Base-by-base conservation (phyloP, 2,329 filamentous ascomycete genomes). In the Trichoderma endophyticum region DNA sequence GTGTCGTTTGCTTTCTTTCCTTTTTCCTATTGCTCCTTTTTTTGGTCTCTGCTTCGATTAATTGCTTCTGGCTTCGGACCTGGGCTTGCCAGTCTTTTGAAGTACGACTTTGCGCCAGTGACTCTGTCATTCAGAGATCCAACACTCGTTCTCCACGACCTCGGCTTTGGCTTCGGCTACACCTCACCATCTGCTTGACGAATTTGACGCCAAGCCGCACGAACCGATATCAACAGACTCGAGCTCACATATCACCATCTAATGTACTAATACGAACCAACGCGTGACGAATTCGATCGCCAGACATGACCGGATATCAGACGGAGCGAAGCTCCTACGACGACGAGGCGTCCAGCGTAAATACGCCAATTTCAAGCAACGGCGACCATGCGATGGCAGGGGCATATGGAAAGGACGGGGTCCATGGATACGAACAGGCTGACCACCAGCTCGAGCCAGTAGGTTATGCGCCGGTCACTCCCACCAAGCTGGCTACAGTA, bases 391-490 rank as follows among this genome's bases (percentile, higher is more conserved):
- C 89, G 72, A 84, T 87, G 70, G 77, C 87, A 68, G 85, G 85
- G 74, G 85, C 85, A 9, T 88, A 88, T 75, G 85, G 87, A 76
- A 84, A 82, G 73, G 86, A 88, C 61, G 85, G 82, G 73, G 83
- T 87, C 56, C 85, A 84, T 72, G 73, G 72, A 56, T 71, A 72
- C 57, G 72, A 56, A 30, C 73, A 82, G 72, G 85, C 87, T 71
- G 85, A 81, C 73, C 83, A 86, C 60, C 84, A 83, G 70, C 88
- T 85, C 76, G 89, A 90, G 80, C 85, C 87, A 72, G 90, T 92
- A 84, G 79, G 87, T 78, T 24, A n/a, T 65, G 26, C 57, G 8
- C 68, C 30, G 12, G 59, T 70, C 69, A 34, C 66, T 72, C 14
- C 30, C 6, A 12, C 48, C 24, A 48, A 32, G 24, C 61, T 43